Evolutionary conservation across 2,329 filamentous ascomycete species (phyloP).

Genomic region (Mollisia scopiformis): DNA sequence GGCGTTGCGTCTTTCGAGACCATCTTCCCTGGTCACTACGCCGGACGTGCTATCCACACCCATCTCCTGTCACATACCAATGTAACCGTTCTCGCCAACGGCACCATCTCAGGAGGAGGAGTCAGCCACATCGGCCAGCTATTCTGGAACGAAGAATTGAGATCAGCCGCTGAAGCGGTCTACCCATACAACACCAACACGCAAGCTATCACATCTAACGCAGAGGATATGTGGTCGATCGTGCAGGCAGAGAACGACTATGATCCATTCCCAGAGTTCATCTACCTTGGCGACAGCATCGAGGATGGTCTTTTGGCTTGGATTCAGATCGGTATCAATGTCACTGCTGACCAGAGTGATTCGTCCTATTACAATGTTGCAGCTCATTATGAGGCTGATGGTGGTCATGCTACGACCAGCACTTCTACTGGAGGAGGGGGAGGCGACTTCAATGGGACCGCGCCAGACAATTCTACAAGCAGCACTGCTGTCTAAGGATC

Average conservation of each 20-base stretch:
- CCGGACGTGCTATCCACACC: slow-evolving; percentile 49
- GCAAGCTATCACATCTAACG: slow-evolving; percentile 49
- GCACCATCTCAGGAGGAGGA: slow-evolving; percentile 50
- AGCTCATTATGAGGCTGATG: slow-evolving; percentile 20
- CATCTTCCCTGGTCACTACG: slow-evolving; percentile 50
- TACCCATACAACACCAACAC: slow-evolving; percentile 48
- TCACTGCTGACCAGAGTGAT: slow-evolving; percentile 32
- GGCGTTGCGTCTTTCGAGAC: slow-evolving; percentile 45
- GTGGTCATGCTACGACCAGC: slow-evolving; percentile 14
- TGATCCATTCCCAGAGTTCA: slow-evolving; percentile 57
- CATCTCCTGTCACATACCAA: slow-evolving; percentile 45
- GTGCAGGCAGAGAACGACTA: slow-evolving; percentile 49
- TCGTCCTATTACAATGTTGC: slow-evolving; percentile 21
- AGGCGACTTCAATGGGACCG: slow-evolving; percentile 12
- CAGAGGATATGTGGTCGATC: slow-evolving; percentile 46
- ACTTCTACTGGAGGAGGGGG: not conserved
- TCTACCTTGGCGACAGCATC: slow-evolving; percentile 51
- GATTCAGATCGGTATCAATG: slow-evolving; percentile 50
- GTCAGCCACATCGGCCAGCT: slow-evolving; percentile 60
- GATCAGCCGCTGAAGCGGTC: slow-evolving; percentile 47
- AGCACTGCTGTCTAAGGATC: not conserved
- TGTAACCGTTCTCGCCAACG: slow-evolving; percentile 31
- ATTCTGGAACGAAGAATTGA: slow-evolving; percentile 60
- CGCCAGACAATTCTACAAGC: not conserved
- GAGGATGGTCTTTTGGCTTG: slow-evolving; percentile 51